These are phyloP conservation scores for Mercurialis annua DNA, from an alignment of 345 rosid species.

Conservation along the genomic window DNA sequence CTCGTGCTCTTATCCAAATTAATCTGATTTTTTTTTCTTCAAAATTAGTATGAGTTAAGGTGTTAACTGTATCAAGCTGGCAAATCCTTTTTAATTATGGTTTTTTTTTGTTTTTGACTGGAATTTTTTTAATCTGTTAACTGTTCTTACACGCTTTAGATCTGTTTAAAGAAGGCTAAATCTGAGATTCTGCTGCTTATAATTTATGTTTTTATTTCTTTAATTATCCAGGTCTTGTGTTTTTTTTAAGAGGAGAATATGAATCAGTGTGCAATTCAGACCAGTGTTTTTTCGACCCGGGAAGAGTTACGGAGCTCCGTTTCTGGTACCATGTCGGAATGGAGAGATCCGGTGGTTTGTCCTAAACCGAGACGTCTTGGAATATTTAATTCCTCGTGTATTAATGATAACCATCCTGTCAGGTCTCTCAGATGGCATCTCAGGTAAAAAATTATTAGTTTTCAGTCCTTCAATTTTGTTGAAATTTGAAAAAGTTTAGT, in stretches of 20 bases:
- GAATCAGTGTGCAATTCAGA: conserved; percentile 67
- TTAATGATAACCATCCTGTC: conserved; percentile 43
- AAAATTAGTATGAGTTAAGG: background rate
- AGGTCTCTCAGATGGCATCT: conserved; percentile 57
- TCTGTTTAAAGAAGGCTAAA: background rate
- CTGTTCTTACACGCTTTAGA: conserved; percentile 7
- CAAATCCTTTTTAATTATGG: background rate
- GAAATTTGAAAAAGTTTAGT: no score
- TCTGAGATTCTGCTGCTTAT: background rate
- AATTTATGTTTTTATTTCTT: no score
- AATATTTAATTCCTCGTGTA: conserved; percentile 25
- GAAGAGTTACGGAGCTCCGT: conserved; percentile 51
- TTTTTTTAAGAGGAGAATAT: conserved; percentile 20
- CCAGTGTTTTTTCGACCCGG: conserved; percentile 39
- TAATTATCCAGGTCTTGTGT: conserved; percentile 6
- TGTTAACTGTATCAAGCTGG: conserved; percentile 4
- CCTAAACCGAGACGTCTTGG: conserved; percentile 78
- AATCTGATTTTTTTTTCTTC: background rate
- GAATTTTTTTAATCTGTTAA: conserved; percentile 22
- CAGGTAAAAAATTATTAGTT: conserved; percentile 24
- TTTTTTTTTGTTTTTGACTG: conserved; percentile 13
- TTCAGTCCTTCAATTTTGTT: background rate
- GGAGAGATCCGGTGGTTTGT: conserved; percentile 52
- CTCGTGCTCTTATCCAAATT: background rate
- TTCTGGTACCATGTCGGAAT: conserved; percentile 33